Base-by-base conservation (phyloP, 805 yeast species). In the Wickerhamomyces queroliae region DNA sequence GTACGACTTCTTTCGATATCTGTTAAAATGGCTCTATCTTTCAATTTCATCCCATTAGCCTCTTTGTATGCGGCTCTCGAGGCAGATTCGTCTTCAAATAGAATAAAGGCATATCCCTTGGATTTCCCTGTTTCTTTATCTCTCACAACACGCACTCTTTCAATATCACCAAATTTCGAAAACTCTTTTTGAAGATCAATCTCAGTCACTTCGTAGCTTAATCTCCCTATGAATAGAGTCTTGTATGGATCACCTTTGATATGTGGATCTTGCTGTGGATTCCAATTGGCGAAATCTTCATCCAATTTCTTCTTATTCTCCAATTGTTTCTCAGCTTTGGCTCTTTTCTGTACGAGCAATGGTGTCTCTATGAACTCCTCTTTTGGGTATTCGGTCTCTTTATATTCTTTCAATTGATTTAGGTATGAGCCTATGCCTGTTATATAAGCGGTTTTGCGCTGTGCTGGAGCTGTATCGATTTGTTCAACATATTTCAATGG, bases 61-160 rank as follows among this genome's bases (percentile, higher is more conserved):
- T 73, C 80, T 29, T 74, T 69, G 19, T 74, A 70, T 2, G 95
- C 93, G 11, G 58, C 60, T 36, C 73, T 70, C 18, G 88, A 82
- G 42, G 79, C 84, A 2, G 61, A 44, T 16, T 78, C 83, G 21
- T 70, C 64, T 38, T 74, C 79, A 58, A 76, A 91, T 3, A 81
- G 80, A 2, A 89, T 65, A 54, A 91, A 91, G 1, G 83, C 97
- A 58, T 91, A 91, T 0, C 98, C 97, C 43, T 78, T 67, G 4
- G 90, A 74, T 43, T 74, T 72, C 6, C 74, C 76, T 2, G 63
- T 53, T 2, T 70, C 55, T 36, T 71, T 66, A 40, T 79, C 78
- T 42, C 76, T 63, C 0, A 83, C 84, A 1, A 82, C 67, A 22
- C 85, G 63, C 0, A 75, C 59, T 32, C 69, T 71, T 35, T 83